These are phyloP conservation scores for Sisymbrium irio DNA, from an alignment of 345 rosid species.

Conservation along the genomic window DNA sequence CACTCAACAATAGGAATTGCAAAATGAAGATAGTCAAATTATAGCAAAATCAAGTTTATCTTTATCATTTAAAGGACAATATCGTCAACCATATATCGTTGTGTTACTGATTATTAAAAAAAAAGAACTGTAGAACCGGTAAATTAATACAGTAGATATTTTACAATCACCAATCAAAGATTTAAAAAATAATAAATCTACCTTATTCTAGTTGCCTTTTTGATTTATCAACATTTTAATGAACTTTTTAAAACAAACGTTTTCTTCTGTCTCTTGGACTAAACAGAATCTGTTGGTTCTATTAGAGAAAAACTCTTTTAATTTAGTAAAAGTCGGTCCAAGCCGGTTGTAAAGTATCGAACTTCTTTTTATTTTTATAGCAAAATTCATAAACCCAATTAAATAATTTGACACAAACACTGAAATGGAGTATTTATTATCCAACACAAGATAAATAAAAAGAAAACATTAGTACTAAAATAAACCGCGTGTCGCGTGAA, in stretches of 20 bases:
- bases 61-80: too few species aligned
- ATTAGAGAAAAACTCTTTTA: background rate
- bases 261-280: background rate
- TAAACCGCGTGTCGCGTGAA: conserved; percentile 14
- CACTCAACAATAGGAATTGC: too few species aligned
- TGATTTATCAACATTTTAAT: background rate
- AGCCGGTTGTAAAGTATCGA: conserved; percentile 31
- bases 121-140: background rate
- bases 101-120: too few species aligned
- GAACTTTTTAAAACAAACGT: background rate
- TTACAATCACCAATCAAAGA: background rate
- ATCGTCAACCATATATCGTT: too few species aligned
- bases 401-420: background rate
- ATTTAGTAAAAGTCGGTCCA: conserved; percentile 19
- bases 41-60: too few species aligned
- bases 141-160: background rate
- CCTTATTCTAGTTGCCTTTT: background rate
- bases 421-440: background rate
- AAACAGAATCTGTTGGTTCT: conserved; percentile 23
- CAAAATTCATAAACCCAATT: conserved; percentile 2
- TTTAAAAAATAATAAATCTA: background rate
- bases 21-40: too few species aligned
- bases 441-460: background rate
- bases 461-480: background rate
- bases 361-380: too few species aligned